phyloP scores from a whole-genome alignment of 2,329 filamentous ascomycete genomes.

The Colletotrichum sp. region DNA sequence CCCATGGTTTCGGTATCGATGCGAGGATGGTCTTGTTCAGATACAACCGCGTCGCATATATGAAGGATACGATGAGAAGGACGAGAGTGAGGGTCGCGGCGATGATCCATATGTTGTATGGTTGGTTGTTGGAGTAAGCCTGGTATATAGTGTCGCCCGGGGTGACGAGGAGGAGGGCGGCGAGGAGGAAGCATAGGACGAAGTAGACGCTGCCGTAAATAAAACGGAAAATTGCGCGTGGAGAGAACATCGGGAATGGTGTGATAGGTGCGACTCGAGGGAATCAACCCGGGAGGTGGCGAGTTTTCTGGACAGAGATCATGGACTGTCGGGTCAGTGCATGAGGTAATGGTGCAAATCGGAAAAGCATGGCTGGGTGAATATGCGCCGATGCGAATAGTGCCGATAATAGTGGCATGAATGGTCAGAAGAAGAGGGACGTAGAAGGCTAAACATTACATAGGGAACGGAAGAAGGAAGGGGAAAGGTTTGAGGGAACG shows the following conservation, averaged over 20 bases:
- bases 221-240: slow-evolving; percentile 71
- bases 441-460: slow-evolving; percentile 12
- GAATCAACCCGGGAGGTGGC: slow-evolving; percentile 22
- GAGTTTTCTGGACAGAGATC: slow-evolving; percentile 13
- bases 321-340: slow-evolving; percentile 18
- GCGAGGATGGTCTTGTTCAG: slow-evolving; percentile 81
- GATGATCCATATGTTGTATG: slow-evolving; percentile 85
- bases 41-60: slow-evolving; percentile 86
- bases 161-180: slow-evolving; percentile 77
- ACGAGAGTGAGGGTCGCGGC: slow-evolving; percentile 77
- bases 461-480: background rate
- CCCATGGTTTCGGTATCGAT: slow-evolving; percentile 84
- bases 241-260: slow-evolving; percentile 38
- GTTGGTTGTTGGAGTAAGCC: slow-evolving; percentile 67
- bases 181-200: slow-evolving; percentile 74
- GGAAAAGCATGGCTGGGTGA: slow-evolving; percentile 23
- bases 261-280: slow-evolving; percentile 7
- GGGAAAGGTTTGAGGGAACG: background rate
- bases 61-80: slow-evolving; percentile 70
- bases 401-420: background rate
- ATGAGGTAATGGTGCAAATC: slow-evolving; percentile 26
- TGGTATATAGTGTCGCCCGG: slow-evolving; percentile 84
- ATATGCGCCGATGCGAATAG: background rate
- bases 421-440: background rate
- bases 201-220: slow-evolving; percentile 83